Base-by-base conservation (phyloP, 202 grass and related monocot genomes). In the Brachypodium distachyon region DNA sequence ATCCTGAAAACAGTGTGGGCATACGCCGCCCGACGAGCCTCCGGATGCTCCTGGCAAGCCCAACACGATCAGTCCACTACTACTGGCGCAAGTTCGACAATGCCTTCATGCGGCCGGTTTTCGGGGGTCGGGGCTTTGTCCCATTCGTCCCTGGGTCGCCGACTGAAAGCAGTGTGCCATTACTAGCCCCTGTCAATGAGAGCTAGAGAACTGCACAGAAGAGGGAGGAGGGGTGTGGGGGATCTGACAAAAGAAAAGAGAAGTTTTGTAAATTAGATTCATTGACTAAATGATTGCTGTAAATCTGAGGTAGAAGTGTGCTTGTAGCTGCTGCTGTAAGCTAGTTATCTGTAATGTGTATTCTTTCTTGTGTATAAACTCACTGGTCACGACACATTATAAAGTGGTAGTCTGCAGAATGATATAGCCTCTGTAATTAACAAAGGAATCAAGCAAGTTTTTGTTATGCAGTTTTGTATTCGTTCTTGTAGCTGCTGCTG, bases 31-130 rank as follows among this genome's bases (percentile, higher is more conserved):
- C 86, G 8, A 31, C 86, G 21, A 97, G 90, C 59, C 85, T 97
- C 44, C 85, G 90, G 2, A 70, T 97, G 68, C 81, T 97, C 49
- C 83, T 97, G 6, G 81, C 22, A 11, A 80, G 73, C 57, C 94
- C 88, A 5, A 51, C 74, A n/a, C 81, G 67, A 42, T 93, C 90
- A 0, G 94, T 97, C 42, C 94, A 97, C 52, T 52, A 84, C 31
- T 93, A 93, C 61, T 93, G 94, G 94, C 86, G 94, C 47, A 89
- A 93, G 70, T 93, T 97, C 3, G 94, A 97, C 31, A 11, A 97
- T 17, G 49, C 84, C 23, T 61, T 93, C 69, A 97, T 97, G 94
- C 76, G 90, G 13, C 90, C 94, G 1, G 26, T 91, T 71, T 93
- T 97, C 9, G 94, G 94, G 1, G 94, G 94, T 52, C 74, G 90